These are phyloP conservation scores for Colletotrichum neosansevieriae DNA, from an alignment of 2,329 filamentous ascomycete genomes.

Conservation along the genomic window DNA sequence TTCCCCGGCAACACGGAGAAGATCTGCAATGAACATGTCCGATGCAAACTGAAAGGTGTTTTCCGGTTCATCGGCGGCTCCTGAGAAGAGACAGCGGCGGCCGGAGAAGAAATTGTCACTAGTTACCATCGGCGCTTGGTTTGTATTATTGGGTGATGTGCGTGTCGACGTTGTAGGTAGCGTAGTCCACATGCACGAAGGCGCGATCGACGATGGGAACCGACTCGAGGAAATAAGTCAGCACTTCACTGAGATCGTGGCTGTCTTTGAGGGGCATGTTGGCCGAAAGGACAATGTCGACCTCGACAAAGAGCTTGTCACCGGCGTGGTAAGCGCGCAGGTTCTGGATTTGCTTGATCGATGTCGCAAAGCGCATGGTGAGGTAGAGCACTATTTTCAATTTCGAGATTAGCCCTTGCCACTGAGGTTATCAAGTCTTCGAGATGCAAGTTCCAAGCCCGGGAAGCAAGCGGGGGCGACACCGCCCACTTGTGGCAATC, in stretches of 20 bases:
- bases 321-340: slow-evolving; percentile 87
- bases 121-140: no score
- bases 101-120: no score
- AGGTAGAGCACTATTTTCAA: slow-evolving; percentile 76
- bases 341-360: slow-evolving; percentile 87
- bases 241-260: slow-evolving; percentile 80
- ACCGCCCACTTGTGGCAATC: slow-evolving; percentile 1
- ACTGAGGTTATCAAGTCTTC: background rate
- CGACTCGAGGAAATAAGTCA: slow-evolving; percentile 88
- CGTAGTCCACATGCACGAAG: slow-evolving; percentile 76
- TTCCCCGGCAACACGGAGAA: background rate
- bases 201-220: slow-evolving; percentile 82
- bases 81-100: no score
- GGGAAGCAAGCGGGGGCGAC: background rate
- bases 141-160: slow-evolving; percentile 62
- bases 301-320: slow-evolving; percentile 84
- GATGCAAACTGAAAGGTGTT: background rate
- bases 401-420: slow-evolving; percentile 5
- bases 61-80: no score
- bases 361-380: slow-evolving; percentile 92
- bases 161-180: slow-evolving; percentile 71
- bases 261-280: slow-evolving; percentile 81
- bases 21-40: background rate
- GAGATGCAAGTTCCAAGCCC: background rate
- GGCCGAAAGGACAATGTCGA: slow-evolving; percentile 86